Evolutionary conservation across 805 yeast genomes (phyloP).

Genomic region (Komagataella phaffii): DNA sequence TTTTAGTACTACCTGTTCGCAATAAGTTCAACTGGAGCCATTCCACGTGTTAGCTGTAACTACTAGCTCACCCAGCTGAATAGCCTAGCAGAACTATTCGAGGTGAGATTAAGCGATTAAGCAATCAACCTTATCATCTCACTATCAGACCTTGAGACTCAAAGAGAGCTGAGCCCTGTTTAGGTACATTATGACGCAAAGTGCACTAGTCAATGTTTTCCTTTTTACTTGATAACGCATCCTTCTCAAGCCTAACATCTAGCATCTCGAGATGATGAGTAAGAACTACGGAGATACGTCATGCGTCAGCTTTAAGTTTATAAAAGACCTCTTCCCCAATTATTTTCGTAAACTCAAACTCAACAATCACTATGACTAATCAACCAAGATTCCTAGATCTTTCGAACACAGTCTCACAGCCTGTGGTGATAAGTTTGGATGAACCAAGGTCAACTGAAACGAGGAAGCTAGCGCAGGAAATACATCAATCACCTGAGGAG

Average conservation of each 20-base stretch:
- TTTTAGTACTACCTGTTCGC: too few species aligned
- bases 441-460: not conserved
- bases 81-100: not conserved
- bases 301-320: not conserved
- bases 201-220: not conserved
- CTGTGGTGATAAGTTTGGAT: conserved; percentile 34
- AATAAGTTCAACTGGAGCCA: not conserved
- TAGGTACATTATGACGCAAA: not conserved
- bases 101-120: not conserved
- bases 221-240: not conserved
- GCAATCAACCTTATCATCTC: not conserved
- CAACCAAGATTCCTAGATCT: conserved; percentile 32
- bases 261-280: not conserved
- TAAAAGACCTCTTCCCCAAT: not conserved
- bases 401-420: conserved; percentile 42
- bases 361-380: not conserved
- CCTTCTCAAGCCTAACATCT: not conserved
- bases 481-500: not conserved
- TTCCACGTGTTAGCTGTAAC: not conserved
- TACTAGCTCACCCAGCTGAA: too few species aligned
- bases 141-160: not conserved
- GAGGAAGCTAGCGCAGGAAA: not conserved
- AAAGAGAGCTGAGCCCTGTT: not conserved
- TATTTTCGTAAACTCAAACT: not conserved
- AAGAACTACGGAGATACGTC: not conserved